Conservation (phyloP, 148 eudicot species). For the Rhododendron ovatum region DNA sequence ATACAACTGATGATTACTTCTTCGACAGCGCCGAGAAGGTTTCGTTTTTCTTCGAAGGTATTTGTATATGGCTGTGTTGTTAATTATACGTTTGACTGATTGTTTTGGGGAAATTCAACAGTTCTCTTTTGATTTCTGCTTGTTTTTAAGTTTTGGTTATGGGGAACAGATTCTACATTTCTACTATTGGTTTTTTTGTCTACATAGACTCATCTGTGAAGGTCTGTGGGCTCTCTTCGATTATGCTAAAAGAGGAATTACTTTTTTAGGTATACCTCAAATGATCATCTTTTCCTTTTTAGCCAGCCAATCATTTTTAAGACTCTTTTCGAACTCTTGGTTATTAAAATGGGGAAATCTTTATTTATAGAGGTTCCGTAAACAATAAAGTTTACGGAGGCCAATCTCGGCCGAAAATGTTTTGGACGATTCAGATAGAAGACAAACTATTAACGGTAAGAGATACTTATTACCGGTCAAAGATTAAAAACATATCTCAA, state of each 20-base stretch:
- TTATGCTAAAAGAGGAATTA: neutral
- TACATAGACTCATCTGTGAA: neutral
- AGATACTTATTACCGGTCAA: no score
- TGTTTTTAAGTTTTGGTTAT: neutral
- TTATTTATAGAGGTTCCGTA: no score
- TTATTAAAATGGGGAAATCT: neutral
- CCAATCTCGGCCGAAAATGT: no score
- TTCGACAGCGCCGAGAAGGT: constrained; percentile 85
- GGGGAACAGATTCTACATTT: neutral
- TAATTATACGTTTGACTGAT: neutral
- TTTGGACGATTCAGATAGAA: no score
- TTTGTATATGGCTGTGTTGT: neutral
- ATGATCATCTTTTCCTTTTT: neutral
- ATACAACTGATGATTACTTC: constrained; percentile 69
- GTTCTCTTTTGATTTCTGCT: neutral
- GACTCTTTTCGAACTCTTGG: neutral
- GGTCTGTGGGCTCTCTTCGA: neutral
- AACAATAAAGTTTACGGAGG: no score
- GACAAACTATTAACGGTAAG: no score
- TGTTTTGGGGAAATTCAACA: neutral
- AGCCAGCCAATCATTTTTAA: neutral
- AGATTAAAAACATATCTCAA: no score
- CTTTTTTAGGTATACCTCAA: neutral
- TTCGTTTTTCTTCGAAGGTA: constrained; percentile 98
- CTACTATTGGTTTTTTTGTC: neutral